Conservation (phyloP, 2,329 filamentous ascomycete species). For the Talaromyces albobiverticillius region DNA sequence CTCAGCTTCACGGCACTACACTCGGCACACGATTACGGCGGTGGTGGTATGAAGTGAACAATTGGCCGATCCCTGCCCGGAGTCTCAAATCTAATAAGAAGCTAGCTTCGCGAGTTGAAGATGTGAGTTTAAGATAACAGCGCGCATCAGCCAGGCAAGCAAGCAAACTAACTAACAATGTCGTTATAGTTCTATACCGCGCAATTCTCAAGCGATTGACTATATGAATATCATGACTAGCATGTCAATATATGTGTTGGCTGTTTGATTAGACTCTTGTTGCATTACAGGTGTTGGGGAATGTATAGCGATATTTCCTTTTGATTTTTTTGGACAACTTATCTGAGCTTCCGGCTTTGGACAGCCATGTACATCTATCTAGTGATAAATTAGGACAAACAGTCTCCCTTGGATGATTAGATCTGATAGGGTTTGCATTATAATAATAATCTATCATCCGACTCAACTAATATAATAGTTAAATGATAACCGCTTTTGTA, state of each 20-base stretch:
- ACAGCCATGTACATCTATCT: constrained; percentile 6
- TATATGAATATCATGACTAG: neutral
- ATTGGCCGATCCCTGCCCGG: constrained; percentile 68
- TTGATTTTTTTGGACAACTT: neutral
- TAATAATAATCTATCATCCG: neutral
- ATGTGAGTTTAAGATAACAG: constrained; percentile 33
- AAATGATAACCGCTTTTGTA: neutral
- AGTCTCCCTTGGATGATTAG: neutral
- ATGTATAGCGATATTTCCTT: constrained; percentile 1
- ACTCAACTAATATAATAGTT: neutral
- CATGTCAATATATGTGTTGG: neutral
- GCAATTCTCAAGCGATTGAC: constrained; percentile 15
- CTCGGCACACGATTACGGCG: constrained; percentile 74
- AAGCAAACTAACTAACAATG: neutral
- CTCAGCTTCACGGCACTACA: constrained; percentile 71
- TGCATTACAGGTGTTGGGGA: neutral
- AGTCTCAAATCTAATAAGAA: constrained; percentile 4
- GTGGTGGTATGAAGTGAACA: constrained; percentile 96
- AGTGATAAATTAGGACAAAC: neutral
- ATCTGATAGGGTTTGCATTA: neutral
- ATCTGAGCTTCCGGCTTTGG: neutral
- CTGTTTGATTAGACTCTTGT: neutral
- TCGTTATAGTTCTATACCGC: constrained; percentile 13
- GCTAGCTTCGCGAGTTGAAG: constrained; percentile 19
- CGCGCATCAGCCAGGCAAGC: too few relatives aligned